Base-by-base conservation (phyloP, 805 yeast genomes). In the Clavispora carvajalis region DNA sequence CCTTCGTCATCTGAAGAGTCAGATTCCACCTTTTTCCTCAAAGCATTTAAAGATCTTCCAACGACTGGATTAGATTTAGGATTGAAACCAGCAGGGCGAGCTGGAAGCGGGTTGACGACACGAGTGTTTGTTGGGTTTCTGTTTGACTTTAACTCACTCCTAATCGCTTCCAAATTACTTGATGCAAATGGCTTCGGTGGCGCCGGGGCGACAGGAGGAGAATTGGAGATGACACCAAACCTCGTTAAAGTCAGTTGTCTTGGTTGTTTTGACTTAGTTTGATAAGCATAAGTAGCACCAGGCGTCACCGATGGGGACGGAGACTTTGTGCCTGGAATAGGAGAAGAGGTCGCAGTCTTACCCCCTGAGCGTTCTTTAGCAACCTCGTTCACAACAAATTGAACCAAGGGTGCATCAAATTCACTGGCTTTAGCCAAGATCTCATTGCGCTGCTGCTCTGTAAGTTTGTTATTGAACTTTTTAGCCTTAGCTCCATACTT, bases 391-490 rank as follows among this genome's bases (percentile, higher is more conserved):
- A 65, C 43, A 15, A 82, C 64, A n/a, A 52, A 53, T 15, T 79
- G 80, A 8, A 84, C 88, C 37, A 82, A 52, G 0, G 59, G 62
- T 5, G 60, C 58, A 52, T 85, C 78, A 44, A 82, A 73, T 21
- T 63, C 65, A 43, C 79, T 69, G 0, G 87, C 88, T 46, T 77
- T 74, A 0, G 76, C 63, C 26, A 88, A 57, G 25, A 90, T 74
- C 36, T 79, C 82, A 17, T 71, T 64, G 5, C 84, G 66, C 54
- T 89, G 95, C 33, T 77, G 76, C 21, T 74, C 79, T 1, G 80
- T 73, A 33, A 91, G 65, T 55, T 80, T 85, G 55, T 82, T 88
- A 44, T 82, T 82, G 56, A 73, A 82, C 47, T 72, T 77, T 49
- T 77, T 80, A 0, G 87, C 82, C 45, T 74, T 79, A 2, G 79